Percentiles rank a stretch among this genome's conserved stretches.
phyloP scores from a whole-genome alignment of 2,329 filamentous ascomycete genomes.

The Penicillium sp. region DNA sequence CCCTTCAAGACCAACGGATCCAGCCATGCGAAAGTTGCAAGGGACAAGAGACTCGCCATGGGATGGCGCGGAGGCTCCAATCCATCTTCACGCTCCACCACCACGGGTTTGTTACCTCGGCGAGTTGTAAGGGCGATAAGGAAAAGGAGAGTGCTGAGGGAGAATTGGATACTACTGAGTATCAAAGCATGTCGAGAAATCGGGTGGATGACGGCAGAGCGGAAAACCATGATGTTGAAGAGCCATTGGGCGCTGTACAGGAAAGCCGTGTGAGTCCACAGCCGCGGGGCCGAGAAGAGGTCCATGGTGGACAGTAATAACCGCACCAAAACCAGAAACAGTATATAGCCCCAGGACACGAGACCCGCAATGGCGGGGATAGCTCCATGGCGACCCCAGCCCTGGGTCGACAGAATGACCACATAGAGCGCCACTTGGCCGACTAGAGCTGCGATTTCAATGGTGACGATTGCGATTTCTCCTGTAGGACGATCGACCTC shows the following conservation, averaged over 20 bases:
- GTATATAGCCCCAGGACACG: constrained; percentile 78
- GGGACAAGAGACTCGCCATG: constrained; percentile 83
- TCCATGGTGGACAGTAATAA: constrained; percentile 65
- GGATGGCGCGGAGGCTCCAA: constrained; percentile 87
- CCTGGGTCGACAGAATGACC: constrained; percentile 63
- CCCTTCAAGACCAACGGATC: constrained; percentile 87
- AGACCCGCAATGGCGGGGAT: constrained; percentile 69
- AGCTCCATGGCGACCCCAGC: constrained; percentile 62
- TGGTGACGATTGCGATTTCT: constrained; percentile 68
- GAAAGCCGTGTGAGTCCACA: constrained; percentile 91
- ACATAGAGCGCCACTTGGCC: constrained; percentile 73
- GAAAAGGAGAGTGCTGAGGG: constrained; percentile 73
- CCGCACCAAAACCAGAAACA: constrained; percentile 73
- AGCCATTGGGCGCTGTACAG: constrained; percentile 86
- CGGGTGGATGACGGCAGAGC: constrained; percentile 81
- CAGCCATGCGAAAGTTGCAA: constrained; percentile 88
- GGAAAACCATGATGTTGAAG: constrained; percentile 75
- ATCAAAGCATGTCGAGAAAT: constrained; percentile 64
- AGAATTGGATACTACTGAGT: constrained; percentile 75
- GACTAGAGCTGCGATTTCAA: constrained; percentile 77
- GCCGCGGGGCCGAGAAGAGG: constrained; percentile 69
- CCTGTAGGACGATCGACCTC: constrained; percentile 76
- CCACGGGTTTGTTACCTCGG: constrained; percentile 87
- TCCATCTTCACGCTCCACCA: constrained; percentile 85
- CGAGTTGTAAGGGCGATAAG: constrained; percentile 78